phyloP scores from a whole-genome alignment of 2,329 filamentous ascomycete genomes.

The Penicillium verrucosum region DNA sequence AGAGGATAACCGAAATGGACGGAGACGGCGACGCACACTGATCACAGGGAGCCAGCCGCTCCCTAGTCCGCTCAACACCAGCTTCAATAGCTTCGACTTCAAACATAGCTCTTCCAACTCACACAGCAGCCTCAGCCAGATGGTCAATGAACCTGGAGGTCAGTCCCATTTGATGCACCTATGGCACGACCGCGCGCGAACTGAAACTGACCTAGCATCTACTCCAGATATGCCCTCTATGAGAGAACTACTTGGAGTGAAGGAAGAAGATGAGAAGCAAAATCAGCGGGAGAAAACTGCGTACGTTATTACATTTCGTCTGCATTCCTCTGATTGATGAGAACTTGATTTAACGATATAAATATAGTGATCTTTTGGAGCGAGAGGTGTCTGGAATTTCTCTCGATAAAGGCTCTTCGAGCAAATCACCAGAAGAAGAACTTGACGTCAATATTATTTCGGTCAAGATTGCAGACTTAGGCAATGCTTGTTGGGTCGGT shows the following conservation, averaged over 20 bases:
- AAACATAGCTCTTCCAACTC: conserved; percentile 61
- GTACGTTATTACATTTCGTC: conserved; percentile 56
- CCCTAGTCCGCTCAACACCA: conserved; percentile 89
- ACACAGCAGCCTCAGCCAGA: conserved; percentile 75
- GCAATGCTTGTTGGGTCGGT: conserved; percentile 97
- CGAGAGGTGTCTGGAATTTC: conserved; percentile 94
- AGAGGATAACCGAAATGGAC: conserved; percentile 87
- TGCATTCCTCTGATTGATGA: not conserved
- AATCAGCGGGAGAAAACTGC: conserved; percentile 89
- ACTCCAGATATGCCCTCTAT: conserved; percentile 53
- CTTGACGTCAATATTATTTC: conserved; percentile 72
- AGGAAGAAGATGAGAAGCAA: conserved; percentile 63
- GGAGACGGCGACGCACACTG: conserved; percentile 82
- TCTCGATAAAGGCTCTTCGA: conserved; percentile 67
- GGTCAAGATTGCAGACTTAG: conserved; percentile 97
- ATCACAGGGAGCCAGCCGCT: conserved; percentile 97
- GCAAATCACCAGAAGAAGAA: conserved; percentile 27
- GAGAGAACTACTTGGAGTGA: conserved; percentile 51
- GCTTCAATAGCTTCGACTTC: conserved; percentile 73
- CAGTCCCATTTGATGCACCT: conserved; percentile 40
- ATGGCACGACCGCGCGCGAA: conserved; percentile 20
- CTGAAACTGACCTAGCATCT: conserved; percentile 41
- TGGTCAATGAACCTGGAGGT: conserved; percentile 71
- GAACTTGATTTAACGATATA: conserved; percentile 10
- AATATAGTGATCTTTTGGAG: conserved; percentile 74